Conservation (phyloP, 1,139 yeast species). For the Arxiozyma telluris region DNA sequence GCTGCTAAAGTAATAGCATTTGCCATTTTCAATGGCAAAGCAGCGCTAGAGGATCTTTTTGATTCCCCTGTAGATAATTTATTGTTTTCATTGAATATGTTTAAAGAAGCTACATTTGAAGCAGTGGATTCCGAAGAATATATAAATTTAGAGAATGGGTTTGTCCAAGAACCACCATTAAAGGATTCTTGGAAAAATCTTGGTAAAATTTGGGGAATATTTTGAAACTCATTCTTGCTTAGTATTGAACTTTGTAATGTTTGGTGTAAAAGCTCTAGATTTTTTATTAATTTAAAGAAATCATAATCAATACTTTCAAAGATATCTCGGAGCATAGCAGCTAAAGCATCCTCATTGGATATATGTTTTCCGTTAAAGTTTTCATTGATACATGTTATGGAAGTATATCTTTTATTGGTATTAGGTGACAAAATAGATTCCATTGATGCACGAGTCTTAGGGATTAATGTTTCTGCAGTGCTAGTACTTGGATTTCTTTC, state of each 20-base stretch:
- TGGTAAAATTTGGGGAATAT: constrained; percentile 60
- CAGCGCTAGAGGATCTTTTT: constrained; percentile 1
- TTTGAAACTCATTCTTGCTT: constrained; percentile 24
- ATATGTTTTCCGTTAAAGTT: not conserved
- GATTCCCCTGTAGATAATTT: constrained; percentile 4
- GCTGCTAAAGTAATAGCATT: constrained; percentile 20
- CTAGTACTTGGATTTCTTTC: constrained; percentile 23
- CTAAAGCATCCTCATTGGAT: not conserved
- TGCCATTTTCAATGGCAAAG: constrained; percentile 19
- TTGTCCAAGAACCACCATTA: constrained; percentile 69
- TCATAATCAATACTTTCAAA: constrained; percentile 17
- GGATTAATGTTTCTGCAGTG: constrained; percentile 24
- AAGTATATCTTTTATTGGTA: constrained; percentile 1
- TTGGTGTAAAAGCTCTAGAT: constrained; percentile 12
- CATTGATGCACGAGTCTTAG: constrained; percentile 3
- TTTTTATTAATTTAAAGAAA: constrained; percentile 13
- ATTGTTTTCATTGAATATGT: not conserved
- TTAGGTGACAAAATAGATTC: constrained; percentile 2
- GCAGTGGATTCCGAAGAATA: constrained; percentile 4
- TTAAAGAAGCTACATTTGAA: constrained; percentile 2
- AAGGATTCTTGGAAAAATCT: constrained; percentile 54
- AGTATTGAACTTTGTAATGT: constrained; percentile 12
- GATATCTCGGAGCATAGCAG: not conserved
- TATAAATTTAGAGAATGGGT: constrained; percentile 42
- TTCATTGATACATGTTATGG: constrained; percentile 3